phyloP scores from a whole-genome alignment of 768 basidiomycete species.

The Cystoderma amianthinum region DNA sequence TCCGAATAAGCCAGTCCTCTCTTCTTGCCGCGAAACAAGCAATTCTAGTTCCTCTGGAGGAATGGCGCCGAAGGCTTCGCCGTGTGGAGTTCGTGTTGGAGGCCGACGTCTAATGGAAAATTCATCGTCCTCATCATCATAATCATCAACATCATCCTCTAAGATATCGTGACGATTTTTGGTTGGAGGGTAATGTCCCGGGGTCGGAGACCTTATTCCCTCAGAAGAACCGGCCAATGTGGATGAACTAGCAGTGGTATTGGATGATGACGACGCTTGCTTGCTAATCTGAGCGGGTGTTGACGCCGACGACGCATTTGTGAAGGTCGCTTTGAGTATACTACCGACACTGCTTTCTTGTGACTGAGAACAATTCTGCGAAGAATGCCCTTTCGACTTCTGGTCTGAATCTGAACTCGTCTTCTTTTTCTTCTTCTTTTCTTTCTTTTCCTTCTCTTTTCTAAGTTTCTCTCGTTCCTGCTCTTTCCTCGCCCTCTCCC shows the following conservation, averaged over 20 bases:
- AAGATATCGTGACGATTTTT: constrained; percentile 21
- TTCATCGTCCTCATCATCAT: constrained; percentile 28
- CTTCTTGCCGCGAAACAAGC: constrained; percentile 24
- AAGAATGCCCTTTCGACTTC: neutral
- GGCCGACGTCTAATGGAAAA: constrained; percentile 15
- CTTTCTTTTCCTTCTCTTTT: constrained; percentile 14
- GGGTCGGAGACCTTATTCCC: neutral
- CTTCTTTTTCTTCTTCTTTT: constrained; percentile 11
- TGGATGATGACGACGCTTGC: neutral
- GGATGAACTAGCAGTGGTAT: neutral
- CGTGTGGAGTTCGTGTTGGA: constrained; percentile 50
- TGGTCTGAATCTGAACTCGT: neutral
- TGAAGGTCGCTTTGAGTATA: neutral
- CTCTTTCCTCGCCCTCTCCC: constrained; percentile 20
- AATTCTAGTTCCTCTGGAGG: constrained; percentile 48
- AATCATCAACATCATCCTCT: constrained; percentile 17
- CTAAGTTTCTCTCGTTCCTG: constrained; percentile 12
- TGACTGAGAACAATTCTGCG: neutral
- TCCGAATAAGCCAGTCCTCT: constrained; percentile 16
- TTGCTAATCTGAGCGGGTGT: too few species aligned
- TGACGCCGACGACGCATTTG: neutral
- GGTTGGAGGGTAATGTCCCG: constrained; percentile 10
- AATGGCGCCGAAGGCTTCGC: constrained; percentile 54
- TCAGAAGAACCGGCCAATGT: neutral
- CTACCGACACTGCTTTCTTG: neutral